phyloP scores from a whole-genome alignment of 2,329 filamentous ascomycete species.

The Scytalidium lignicola region DNA sequence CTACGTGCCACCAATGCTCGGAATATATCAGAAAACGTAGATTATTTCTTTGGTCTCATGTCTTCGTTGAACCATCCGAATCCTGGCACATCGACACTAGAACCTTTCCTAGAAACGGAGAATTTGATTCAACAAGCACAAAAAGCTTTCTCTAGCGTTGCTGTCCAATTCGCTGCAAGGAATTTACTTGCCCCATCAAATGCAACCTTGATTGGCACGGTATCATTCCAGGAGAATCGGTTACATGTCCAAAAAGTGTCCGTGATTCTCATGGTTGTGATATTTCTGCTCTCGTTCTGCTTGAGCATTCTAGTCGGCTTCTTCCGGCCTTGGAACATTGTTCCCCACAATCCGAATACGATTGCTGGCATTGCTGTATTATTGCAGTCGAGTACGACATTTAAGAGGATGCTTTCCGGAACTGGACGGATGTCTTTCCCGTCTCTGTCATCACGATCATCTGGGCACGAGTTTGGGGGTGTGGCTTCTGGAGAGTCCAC shows the following conservation, averaged over 20 bases:
- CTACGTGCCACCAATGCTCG: too few species aligned
- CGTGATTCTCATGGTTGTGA: background rate
- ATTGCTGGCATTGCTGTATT: background rate
- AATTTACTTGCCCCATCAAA: too few species aligned
- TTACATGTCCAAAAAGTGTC: background rate
- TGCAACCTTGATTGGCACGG: background rate
- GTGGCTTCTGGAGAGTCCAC: background rate
- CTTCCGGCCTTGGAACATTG: background rate
- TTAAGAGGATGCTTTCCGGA: background rate
- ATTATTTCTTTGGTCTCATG: too few species aligned
- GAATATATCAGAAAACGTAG: too few species aligned
- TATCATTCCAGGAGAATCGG: background rate
- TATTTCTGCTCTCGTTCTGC: background rate
- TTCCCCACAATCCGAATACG: background rate
- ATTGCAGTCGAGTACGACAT: background rate
- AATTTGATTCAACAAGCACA: too few species aligned
- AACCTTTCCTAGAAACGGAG: too few species aligned
- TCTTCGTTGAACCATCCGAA: too few species aligned
- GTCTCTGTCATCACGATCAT: background rate
- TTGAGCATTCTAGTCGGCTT: background rate
- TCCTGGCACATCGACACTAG: too few species aligned
- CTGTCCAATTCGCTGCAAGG: too few species aligned
- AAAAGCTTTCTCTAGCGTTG: too few species aligned
- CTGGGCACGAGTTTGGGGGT: background rate
- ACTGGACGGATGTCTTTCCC: background rate